phyloP scores from a whole-genome alignment of 106 monocot species.

The Agapanthus africanus region DNA sequence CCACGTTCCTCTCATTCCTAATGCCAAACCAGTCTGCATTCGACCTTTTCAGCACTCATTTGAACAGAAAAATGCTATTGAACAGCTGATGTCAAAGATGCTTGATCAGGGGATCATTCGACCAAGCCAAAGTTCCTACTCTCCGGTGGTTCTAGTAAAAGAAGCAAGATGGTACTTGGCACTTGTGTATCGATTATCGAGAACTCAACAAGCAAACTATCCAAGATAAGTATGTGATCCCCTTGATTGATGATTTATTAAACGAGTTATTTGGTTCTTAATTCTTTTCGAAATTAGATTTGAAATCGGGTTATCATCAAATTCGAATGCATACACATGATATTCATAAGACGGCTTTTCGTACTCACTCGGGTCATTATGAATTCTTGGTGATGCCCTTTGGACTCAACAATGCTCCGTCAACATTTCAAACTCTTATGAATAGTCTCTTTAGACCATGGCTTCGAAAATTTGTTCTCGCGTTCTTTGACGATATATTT shows the following conservation, averaged over 20 bases:
- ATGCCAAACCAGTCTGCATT: neutral
- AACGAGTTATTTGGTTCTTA: neutral
- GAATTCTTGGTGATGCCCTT: slow-evolving; percentile 1
- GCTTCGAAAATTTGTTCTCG: neutral
- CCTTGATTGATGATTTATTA: neutral
- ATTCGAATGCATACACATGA: neutral
- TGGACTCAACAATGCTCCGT: slow-evolving; percentile 1
- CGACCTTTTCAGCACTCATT: neutral
- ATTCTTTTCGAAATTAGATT: neutral
- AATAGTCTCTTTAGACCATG: neutral
- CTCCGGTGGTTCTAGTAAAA: neutral
- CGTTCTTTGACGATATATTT: slow-evolving; percentile 2
- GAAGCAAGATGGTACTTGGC: neutral
- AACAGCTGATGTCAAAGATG: neutral
- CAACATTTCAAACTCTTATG: slow-evolving; percentile 1
- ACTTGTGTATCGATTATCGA: neutral
- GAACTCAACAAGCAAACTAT: neutral
- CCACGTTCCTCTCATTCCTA: neutral
- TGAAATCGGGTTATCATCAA: neutral
- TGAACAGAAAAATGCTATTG: neutral
- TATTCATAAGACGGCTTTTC: slow-evolving; percentile 1
- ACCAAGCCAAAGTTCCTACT: neutral
- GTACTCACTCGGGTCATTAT: neutral
- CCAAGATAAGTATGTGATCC: slow-evolving; percentile 1
- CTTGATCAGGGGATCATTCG: neutral